Evolutionary conservation across 176 grass and related monocot species (phyloP), one percentile per base, ranked within the genome.

Genomic region (Eleusine indica): DNA sequence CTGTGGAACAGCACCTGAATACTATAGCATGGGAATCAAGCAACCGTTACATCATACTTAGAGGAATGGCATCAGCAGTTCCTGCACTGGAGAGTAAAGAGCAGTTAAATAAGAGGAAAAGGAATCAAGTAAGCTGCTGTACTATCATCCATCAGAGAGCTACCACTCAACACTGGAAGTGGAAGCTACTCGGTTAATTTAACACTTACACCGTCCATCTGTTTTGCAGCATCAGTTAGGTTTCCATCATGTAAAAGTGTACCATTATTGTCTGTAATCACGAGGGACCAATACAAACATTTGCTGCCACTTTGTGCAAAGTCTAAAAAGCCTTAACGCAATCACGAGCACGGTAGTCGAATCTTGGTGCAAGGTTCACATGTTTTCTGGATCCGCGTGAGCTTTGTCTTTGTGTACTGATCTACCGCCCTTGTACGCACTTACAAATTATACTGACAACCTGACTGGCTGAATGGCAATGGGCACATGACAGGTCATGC

Each of bases 201-300:
- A 82, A 73, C 88, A 60, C 47, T 48, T 89, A 62, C n/a, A 73
- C 32, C 17, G 39, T 64, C 84, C 48, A 52, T 47, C 67, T 84
- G 75, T 87, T 84, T 84, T 65, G 89, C 76, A 80, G 46, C 76
- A 44, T 43, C 52, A 40, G 19, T 91, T 91, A 87, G 84, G 49
- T 87, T 91, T 71, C 44, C 85, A 76, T 84, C 70, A 39, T 91
- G 85, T 90, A 83, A 87, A 87, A 90, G 51, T 83, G 88, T 87
- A 80, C 53, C 63, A 65, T 84, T 84, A 35, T 84, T 91, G 85
- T 91, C 54, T 84, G 89, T 91, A 87, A 80, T 87, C 89, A 87
- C 44, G 76, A 80, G 69, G 28, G 9, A 90, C 74, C 72, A 79
- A 64, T 81, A 82, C 74, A 76, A 83, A 87, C 75, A 76, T 75